A percentile compares a stretch with the other conserved stretches of the same genome.
phyloP scores from a whole-genome alignment of 441 rosid species.

The Bruguiera hainesii region DNA sequence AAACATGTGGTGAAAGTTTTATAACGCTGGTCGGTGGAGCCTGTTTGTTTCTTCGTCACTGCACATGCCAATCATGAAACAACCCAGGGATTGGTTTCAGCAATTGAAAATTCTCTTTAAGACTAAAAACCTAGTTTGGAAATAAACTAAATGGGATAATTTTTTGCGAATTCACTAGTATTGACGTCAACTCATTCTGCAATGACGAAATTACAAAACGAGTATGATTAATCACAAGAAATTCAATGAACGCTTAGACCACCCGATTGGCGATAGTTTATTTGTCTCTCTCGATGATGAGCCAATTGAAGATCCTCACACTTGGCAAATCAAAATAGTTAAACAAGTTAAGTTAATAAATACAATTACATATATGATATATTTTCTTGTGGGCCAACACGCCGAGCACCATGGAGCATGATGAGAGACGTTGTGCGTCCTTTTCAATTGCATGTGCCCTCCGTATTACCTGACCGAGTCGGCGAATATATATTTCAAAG shows the following conservation, averaged over 20 bases:
- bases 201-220: neutral
- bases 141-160: too few species aligned
- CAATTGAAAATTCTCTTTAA: too few species aligned
- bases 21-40: neutral
- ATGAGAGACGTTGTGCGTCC: conserved; percentile 6
- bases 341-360: neutral
- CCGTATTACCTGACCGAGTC: neutral
- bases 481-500: neutral
- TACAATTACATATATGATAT: neutral
- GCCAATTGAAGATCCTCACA: neutral
- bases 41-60: neutral
- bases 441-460: conserved; percentile 29
- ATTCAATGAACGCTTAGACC: neutral
- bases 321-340: neutral
- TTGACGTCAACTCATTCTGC: neutral
- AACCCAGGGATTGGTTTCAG: too few species aligned
- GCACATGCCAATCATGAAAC: too few species aligned
- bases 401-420: neutral
- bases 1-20: neutral
- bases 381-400: neutral
- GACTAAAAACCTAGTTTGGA: too few species aligned
- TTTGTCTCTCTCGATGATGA: conserved; percentile 4
- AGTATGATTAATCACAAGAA: neutral
- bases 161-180: too few species aligned
- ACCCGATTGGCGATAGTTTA: neutral